A percentile compares a stretch with the other conserved stretches of the same genome.
Evolutionary conservation across 108 stramenopile genomes (phyloP).

Genomic region (Nannochloropsis salina): DNA sequence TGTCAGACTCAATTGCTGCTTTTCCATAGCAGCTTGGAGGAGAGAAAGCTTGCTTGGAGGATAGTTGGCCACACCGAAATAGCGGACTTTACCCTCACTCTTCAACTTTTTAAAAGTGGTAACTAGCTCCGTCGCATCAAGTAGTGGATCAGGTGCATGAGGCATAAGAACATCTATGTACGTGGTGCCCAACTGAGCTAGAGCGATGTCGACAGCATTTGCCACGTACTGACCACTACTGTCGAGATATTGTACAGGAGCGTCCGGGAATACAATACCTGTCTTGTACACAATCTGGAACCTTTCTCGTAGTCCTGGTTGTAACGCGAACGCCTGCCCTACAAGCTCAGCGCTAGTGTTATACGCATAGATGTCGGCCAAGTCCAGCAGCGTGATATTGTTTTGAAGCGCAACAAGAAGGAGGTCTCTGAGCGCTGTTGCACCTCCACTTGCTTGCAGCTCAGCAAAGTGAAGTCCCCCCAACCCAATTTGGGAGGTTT

Average conservation of each 20-base stretch:
- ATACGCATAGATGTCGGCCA: neutral
- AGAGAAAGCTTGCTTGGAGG: neutral
- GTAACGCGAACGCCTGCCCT: neutral
- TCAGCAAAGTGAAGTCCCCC: neutral
- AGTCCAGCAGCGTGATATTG: conserved; percentile 8
- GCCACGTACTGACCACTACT: neutral
- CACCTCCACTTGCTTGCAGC: neutral
- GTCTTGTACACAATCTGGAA: conserved; percentile 20
- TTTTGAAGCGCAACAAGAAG: neutral
- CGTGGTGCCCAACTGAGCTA: conserved; percentile 2
- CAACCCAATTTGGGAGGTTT: neutral
- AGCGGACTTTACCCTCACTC: neutral
- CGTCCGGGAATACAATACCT: neutral
- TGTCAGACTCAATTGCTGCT: neutral
- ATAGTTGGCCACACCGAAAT: conserved; percentile 16
- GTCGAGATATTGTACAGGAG: conserved; percentile 1
- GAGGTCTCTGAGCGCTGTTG: conserved; percentile 15
- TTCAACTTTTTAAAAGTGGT: neutral
- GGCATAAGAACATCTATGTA: neutral
- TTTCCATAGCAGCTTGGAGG: conserved; percentile 1
- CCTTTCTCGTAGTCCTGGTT: conserved; percentile 12
- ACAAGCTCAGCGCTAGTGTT: neutral
- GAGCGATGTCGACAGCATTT: conserved; percentile 5
- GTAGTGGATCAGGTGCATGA: neutral
- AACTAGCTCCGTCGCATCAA: neutral